Conservation (phyloP, 768 basidiomycete species). For the Russula compacta region DNA sequence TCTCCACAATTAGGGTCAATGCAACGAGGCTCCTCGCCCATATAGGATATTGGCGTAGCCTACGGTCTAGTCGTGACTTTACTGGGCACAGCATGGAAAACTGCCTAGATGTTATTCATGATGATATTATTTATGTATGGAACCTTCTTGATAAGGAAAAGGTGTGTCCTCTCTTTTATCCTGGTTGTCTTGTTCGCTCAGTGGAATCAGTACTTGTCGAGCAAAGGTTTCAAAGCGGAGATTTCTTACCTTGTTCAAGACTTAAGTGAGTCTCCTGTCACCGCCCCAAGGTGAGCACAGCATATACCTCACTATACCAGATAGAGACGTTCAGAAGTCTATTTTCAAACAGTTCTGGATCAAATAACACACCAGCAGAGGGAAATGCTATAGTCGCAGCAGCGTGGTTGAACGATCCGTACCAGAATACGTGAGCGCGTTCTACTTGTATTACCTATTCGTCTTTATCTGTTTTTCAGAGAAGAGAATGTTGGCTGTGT, state of each 20-base stretch:
- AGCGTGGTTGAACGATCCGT: neutral
- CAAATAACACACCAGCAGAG: neutral
- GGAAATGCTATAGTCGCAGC: neutral
- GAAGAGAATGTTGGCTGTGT: neutral
- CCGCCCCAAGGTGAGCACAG: neutral
- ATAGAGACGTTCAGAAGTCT: neutral
- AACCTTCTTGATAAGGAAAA: neutral
- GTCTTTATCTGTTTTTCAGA: neutral
- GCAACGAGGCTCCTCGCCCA: neutral
- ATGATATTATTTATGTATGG: constrained; percentile 1
- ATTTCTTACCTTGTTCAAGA: constrained; percentile 1
- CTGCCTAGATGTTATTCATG: neutral
- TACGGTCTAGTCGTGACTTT: neutral
- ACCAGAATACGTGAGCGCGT: neutral
- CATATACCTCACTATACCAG: neutral
- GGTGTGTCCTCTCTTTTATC: neutral
- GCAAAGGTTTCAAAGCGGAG: neutral
- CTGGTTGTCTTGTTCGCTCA: neutral
- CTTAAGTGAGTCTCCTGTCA: neutral
- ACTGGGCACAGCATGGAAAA: neutral
- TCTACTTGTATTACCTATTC: neutral
- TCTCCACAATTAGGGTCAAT: neutral
- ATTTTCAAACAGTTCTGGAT: neutral
- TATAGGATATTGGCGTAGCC: constrained; percentile 4
- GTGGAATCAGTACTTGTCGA: neutral